Base-by-base conservation (phyloP, 1,139 yeast species). In the Suhomyces choctaworum region DNA sequence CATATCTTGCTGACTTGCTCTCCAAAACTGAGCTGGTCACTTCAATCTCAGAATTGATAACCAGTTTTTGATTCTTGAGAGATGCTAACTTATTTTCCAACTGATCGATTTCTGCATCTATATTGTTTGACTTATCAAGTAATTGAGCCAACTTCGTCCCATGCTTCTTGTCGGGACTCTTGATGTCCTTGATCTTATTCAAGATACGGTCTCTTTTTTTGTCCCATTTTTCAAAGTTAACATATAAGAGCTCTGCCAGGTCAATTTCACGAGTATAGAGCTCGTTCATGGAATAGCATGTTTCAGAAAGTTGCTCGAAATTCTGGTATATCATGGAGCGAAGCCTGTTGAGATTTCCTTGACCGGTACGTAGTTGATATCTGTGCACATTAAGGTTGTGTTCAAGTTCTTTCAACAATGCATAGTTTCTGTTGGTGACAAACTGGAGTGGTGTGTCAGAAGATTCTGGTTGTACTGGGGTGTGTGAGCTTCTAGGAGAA, bases 1-100 rank as follows among this genome's bases (percentile, higher is more conserved):
- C 65, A 42, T 65, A 72, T 27, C 64, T 58, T 0, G 78, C 66
- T 0, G 78, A 58, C 37, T 65, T 62, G 44, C 80, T 75, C 40
- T 77, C 81, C 27, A 77, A 59, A 4, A 75, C 68, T n/a, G 80
- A 74, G 45, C 74, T 70, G 0, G 84, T 72, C 25, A 66, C 67
- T 11, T 61, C 60, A 10, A 78, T 64, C 51, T 79, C 85, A 4
- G 50, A 42, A 12, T 51, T 52, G 1, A 80, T 39, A 0, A 66
- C 46, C 4, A 42, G 47, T 37, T 67, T 69, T 46, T 73, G 76
- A 2, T 54, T 50, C 32, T 60, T 65, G 15, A 78, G 47, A 6
- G 52, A 51, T 4, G 32, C 30, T 13, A 80, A 48, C 36, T 64
- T 59, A 4, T 45, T 35, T 41, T 79, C 80, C 24, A 78, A 46